phyloP scores from a whole-genome alignment of 2,329 filamentous ascomycete species.

The Phialophora expanda region DNA sequence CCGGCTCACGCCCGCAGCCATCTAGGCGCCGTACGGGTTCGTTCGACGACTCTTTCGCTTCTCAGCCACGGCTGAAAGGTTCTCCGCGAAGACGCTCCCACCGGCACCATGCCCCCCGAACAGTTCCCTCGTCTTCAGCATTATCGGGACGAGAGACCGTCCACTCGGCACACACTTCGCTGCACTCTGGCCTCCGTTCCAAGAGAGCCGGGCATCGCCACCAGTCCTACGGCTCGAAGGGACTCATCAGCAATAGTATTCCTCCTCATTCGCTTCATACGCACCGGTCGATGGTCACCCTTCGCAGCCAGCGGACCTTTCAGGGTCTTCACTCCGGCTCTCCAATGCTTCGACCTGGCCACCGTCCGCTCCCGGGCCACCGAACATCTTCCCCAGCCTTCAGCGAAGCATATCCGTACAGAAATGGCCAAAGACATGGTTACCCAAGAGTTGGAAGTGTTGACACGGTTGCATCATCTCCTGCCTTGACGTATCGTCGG shows the following conservation, averaged over 20 bases:
- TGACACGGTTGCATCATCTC: slow-evolving; percentile 37
- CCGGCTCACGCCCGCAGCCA: slow-evolving; percentile 39
- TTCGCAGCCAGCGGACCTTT: slow-evolving; percentile 34
- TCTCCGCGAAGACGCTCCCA: slow-evolving; percentile 26
- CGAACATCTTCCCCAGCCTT: slow-evolving; percentile 34
- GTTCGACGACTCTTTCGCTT: slow-evolving; percentile 33
- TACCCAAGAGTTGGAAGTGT: slow-evolving; percentile 32
- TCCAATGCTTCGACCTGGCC: slow-evolving; percentile 24
- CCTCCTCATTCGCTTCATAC: slow-evolving; percentile 30
- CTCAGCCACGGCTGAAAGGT: slow-evolving; percentile 26
- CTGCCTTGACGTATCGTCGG: slow-evolving; percentile 23
- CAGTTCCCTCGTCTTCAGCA: slow-evolving; percentile 31
- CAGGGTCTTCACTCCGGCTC: slow-evolving; percentile 34
- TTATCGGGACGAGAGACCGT: slow-evolving; percentile 36
- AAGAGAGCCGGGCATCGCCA: slow-evolving; percentile 30
- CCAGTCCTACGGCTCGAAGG: slow-evolving; percentile 17
- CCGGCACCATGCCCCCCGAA: slow-evolving; percentile 30
- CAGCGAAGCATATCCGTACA: slow-evolving; percentile 29
- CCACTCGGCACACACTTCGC: slow-evolving; percentile 27
- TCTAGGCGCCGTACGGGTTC: slow-evolving; percentile 33
- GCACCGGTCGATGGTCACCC: slow-evolving; percentile 38
- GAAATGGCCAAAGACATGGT: slow-evolving; percentile 20
- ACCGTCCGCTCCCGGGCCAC: slow-evolving; percentile 20
- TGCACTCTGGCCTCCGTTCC: slow-evolving; percentile 28
- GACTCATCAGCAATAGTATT: slow-evolving; percentile 13